Percentiles rank a stretch among this genome's conserved stretches.
Conservation (phyloP, 1,284 basidiomycete species). For the Peniophora sp. region DNA sequence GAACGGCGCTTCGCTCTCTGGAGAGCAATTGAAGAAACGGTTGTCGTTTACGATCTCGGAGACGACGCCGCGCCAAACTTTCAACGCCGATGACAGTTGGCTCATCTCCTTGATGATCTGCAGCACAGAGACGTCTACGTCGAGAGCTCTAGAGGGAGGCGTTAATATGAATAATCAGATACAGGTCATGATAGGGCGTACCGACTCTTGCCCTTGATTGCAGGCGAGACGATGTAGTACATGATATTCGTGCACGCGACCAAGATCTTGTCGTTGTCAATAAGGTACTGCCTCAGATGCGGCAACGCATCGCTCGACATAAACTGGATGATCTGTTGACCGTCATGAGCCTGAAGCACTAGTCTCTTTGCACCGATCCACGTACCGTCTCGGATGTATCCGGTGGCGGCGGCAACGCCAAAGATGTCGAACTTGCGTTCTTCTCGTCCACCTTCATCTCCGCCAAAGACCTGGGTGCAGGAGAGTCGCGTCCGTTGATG, state of each 20-base stretch:
- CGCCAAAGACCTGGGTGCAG: conserved; percentile 39
- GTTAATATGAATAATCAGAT: conserved; percentile 2
- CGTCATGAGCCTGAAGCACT: conserved; percentile 6
- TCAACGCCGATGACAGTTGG: conserved; percentile 69
- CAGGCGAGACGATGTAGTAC: conserved; percentile 81
- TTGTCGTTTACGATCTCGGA: conserved; percentile 80
- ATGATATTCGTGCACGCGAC: conserved; percentile 77
- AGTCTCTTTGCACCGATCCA: conserved; percentile 24
- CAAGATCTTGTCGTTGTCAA: conserved; percentile 81
- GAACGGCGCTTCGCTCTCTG: conserved; percentile 60
- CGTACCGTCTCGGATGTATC: background rate
- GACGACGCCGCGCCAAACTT: conserved; percentile 81
- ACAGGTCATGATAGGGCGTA: conserved; percentile 20
- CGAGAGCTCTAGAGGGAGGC: conserved; percentile 45
- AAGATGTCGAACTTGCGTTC: conserved; percentile 32
- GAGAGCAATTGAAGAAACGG: conserved; percentile 76
- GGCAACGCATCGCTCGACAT: conserved; percentile 69
- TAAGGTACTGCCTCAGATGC: conserved; percentile 71
- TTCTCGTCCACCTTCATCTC: conserved; percentile 41
- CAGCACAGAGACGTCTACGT: conserved; percentile 60
- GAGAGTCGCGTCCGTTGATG: conserved; percentile 63
- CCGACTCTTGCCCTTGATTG: conserved; percentile 68
- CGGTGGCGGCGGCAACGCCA: conserved; percentile 25
- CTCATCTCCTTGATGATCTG: conserved; percentile 75
- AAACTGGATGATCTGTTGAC: conserved; percentile 61